Base-by-base conservation (phyloP, 805 yeast species). In the Lipomyces chichibuensis region DNA sequence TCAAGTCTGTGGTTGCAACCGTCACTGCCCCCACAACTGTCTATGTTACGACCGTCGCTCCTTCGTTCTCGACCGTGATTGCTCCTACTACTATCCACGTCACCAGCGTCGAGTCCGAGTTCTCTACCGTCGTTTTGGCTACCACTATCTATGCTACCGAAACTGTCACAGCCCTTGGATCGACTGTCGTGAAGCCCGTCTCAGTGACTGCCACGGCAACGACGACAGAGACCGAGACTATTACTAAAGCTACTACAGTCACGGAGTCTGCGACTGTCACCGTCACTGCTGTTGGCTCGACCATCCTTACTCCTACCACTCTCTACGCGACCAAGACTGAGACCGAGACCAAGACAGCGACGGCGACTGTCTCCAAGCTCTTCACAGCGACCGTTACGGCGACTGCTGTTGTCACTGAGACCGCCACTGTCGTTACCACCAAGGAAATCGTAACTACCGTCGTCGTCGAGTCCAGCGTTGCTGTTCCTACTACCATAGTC, bases 211-310 rank as follows among this genome's bases (percentile, higher is more conserved):
- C 68, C 37, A 49, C 69, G 46, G 65, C 65, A 8, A 57, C 62
- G 32, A 5, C 9, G 39, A 37, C 39, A 27, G 56, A 65, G 13
- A 55, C 62, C 56, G 57, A 46, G 23, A 33, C 65, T 27, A 49
- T 65, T 3, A 59, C 72, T n/a, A 62, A 61, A 9, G 64, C 66
- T n/a, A 59, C 66, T 7, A 37, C 39, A 37, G 39, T 14, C 39
- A 61, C 69, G 37, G 65, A 65, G 37, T 52, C 64, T 14, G 64
- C 64, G 59, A 53, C 72, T 35, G 62, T 57, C n/a, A 66, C 67
- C 33, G 65, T 65, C 52, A 60, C 72, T 33, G 65, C 71, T 11
- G 64, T 69, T 57, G 60, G 69, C 62, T 60, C 65, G 32, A 55
- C 69, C 29, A 52, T 66, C 60, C 62, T 66, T 51, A 57, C 66